Evolutionary conservation across 495 filamentous ascomycete species (phyloP), one percentile per base, ranked within the genome.

Genomic region (Cercophora sp.): DNA sequence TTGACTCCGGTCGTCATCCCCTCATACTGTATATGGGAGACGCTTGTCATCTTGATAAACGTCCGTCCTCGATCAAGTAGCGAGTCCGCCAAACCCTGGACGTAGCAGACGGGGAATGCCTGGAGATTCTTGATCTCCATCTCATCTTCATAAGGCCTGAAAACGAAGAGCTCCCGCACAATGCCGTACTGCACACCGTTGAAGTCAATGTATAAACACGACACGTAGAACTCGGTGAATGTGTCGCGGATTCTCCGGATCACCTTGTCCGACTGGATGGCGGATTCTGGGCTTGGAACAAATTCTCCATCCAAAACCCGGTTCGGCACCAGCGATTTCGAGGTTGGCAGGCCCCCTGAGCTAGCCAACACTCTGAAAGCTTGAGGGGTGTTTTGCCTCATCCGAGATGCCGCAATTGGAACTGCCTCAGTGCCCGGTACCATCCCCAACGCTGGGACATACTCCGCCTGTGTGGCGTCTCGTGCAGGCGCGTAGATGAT

Each of bases 151-250:
- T 59, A 76, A 0, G 55, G 55, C 8, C 52, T 48, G 51, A 76
- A 55, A 5, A 34, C 43, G 39, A 76, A 60, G 4, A 48, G 35
- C 19, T 58, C 52, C 15, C 54, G 43, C 8, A 69, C 61, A 1
- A 65, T 57, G 1, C 71, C 72, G 19, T 68, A 66, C 26, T 63
- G 48, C 13, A 54, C 57, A 0, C 72, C 72, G 54, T 73, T 59
- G 40, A 68, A 73, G 47, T 71, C 65, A 19, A 72, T 51, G 22
- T 68, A 61, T 10, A 61, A 57, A 34, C 67, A 63, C 23, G 47
- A 15, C 0, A 60, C 49, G 10, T 36, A 18, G 9, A 60, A 16
- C 26, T 31, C 29, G 1, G 26, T 39, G 13, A 32, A 51, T 2
- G 5, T 45, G 1, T 43, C 20, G 6, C 46, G 18, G n/a, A 42